Conservation (phyloP, 2,329 filamentous ascomycete genomes). For the Xylariaceae sp. region DNA sequence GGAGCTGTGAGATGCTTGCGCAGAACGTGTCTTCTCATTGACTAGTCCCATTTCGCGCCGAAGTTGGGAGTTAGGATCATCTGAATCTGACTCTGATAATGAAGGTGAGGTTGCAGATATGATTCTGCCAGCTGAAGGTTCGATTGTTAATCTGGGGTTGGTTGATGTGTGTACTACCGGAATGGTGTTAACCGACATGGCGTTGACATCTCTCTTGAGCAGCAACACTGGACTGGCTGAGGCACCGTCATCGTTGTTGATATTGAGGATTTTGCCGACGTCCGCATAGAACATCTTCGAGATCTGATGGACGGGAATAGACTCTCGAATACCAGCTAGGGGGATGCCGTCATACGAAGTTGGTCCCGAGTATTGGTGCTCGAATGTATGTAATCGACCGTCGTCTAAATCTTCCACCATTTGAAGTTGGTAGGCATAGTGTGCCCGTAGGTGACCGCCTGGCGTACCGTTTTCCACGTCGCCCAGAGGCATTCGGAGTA, state of each 20-base stretch:
- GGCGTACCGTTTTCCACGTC: conserved; percentile 8
- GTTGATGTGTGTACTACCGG: conserved; percentile 42
- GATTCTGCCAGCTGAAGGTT: conserved; percentile 11
- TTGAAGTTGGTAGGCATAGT: conserved; percentile 72
- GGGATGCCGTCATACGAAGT: conserved; percentile 37
- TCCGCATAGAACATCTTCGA: conserved; percentile 93
- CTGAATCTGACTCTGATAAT: conserved; percentile 30
- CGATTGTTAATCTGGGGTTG: conserved; percentile 22
- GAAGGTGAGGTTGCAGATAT: conserved; percentile 25
- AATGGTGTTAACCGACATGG: conserved; percentile 39
- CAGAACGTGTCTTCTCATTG: conserved; percentile 1
- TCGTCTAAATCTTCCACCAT: conserved; percentile 74
- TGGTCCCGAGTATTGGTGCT: conserved; percentile 28
- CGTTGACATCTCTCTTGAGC: conserved; percentile 64
- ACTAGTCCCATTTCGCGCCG: conserved; percentile 31
- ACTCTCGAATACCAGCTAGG: conserved; percentile 46
- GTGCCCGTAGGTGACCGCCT: conserved; percentile 32
- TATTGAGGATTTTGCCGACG: conserved; percentile 82
- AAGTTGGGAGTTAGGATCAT: conserved; percentile 44
- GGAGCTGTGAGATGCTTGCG: background rate
- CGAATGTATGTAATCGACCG: conserved; percentile 46
- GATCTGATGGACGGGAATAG: conserved; percentile 53
- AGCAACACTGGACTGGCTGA: conserved; percentile 69
- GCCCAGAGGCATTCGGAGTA: conserved; percentile 59
- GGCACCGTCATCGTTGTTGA: conserved; percentile 53